Base-by-base conservation (phyloP, 2,329 filamentous ascomycete species). In the Aureobasidium sp. region DNA sequence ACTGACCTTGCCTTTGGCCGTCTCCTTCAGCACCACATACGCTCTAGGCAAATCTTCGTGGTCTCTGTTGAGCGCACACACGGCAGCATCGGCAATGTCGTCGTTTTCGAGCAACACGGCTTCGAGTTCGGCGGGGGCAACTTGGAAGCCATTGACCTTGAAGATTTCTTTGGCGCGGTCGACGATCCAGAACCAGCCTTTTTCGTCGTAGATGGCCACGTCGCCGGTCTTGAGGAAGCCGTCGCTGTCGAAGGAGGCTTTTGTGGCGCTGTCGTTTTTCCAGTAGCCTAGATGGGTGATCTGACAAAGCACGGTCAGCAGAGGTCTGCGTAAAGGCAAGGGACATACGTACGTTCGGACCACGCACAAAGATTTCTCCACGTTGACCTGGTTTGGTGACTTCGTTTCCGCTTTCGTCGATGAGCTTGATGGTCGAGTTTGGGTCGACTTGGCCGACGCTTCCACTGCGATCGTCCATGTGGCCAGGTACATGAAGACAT, bases 401-500 rank as follows among this genome's bases (percentile, higher is more conserved):
- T 63, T 79, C 77, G 2, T 71, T 71, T 15, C 73, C 76, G 2
- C 76, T 71, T 11, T 79, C 77, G 62, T 78, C 74, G 6, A 78
- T 71, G 8, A 78, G 70, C 66, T 73, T 74, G 58, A 73, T 68
- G 62, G 75, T 72, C 42, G 73, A 72, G n/a, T 73, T 74, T 0
- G 77, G 76, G 53, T 75, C 67, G 7, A 78, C 66, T 20, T 66
- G 67, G 12, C 71, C 70, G 14, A 73, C 70, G 36, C 68, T 69
- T 14, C 71, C 72, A 15, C 68, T 69, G 8, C 69, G 62, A 42
- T 74, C 74, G 22, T 71, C 69, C n/a, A 71, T 63, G 0, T 69
- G 70, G 15, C 72, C 73, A 3, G 72, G 72, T 14, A 75, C 73
- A 42, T 74, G 73, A 4, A 74, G 69, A 17, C 68, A 70, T 0